phyloP scores from a whole-genome alignment of 2,329 filamentous ascomycete species.

The Scedosporium dehoogii region DNA sequence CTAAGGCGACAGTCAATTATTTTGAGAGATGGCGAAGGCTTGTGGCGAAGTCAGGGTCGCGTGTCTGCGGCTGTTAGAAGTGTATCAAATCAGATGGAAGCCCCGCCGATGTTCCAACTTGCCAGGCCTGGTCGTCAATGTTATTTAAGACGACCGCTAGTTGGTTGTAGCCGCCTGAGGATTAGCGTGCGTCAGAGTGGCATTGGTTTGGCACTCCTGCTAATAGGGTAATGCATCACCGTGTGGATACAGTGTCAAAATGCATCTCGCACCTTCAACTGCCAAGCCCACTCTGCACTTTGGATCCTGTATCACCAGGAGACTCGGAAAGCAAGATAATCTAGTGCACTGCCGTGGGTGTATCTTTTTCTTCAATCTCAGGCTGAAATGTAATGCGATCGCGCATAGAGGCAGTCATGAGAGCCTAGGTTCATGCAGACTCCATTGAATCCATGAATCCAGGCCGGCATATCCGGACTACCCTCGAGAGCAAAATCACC shows the following conservation, averaged over 20 bases:
- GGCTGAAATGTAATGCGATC: no score
- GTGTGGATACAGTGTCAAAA: background rate
- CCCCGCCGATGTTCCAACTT: background rate
- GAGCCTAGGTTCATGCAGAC: no score
- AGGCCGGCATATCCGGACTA: no score
- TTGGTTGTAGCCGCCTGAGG: background rate
- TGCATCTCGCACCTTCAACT: background rate
- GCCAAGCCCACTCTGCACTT: background rate
- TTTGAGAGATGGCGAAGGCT: background rate
- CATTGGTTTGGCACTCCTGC: background rate
- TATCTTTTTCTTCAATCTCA: no score
- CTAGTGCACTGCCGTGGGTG: no score
- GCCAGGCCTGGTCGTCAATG: background rate
- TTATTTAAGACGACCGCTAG: background rate
- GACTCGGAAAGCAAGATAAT: no score
- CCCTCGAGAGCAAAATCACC: no score
- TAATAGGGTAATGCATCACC: no score
- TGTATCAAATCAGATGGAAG: background rate
- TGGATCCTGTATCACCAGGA: no score
- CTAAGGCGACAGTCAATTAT: background rate
- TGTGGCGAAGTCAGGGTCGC: background rate
- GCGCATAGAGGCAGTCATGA: no score
- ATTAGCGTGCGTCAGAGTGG: background rate
- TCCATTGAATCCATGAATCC: no score
- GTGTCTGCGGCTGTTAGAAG: background rate